A percentile compares a stretch with the other conserved stretches of the same genome.
Conservation (phyloP, 2,329 filamentous ascomycete species). For the Penicillium sp. region DNA sequence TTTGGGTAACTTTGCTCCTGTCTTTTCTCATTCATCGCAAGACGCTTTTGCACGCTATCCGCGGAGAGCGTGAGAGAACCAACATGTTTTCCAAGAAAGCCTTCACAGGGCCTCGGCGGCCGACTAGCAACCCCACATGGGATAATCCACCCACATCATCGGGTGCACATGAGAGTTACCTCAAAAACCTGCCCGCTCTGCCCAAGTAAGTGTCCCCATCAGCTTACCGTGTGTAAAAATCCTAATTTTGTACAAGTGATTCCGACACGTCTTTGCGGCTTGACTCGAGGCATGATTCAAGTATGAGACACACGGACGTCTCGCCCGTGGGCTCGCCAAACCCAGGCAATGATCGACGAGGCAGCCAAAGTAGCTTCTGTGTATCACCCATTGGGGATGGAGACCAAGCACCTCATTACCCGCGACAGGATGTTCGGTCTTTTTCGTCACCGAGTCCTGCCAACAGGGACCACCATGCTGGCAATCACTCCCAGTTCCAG, state of each 20-base stretch:
- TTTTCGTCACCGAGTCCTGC: constrained; percentile 9
- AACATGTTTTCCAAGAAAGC: constrained; percentile 58
- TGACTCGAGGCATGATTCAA: neutral
- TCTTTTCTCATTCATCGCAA: constrained; percentile 1
- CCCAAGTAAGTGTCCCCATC: constrained; percentile 21
- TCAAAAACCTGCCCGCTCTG: constrained; percentile 32
- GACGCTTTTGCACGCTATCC: neutral
- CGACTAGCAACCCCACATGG: constrained; percentile 49
- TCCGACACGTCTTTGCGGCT: constrained; percentile 10
- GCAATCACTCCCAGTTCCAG: neutral
- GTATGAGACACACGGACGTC: constrained; percentile 14
- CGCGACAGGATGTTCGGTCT: constrained; percentile 2
- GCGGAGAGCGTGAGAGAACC: constrained; percentile 9
- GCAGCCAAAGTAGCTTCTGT: constrained; percentile 26
- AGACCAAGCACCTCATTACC: constrained; percentile 5
- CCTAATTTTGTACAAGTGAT: constrained; percentile 10
- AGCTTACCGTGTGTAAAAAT: neutral
- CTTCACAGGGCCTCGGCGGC: constrained; percentile 50
- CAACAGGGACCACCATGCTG: neutral
- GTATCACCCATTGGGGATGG: constrained; percentile 21
- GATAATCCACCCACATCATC: constrained; percentile 43
- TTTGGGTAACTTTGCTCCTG: neutral
- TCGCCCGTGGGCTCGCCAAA: constrained; percentile 19
- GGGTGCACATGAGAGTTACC: constrained; percentile 29
- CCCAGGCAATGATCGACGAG: neutral